These are phyloP conservation scores for Thermochaetoides dissita DNA, from an alignment of 2,329 filamentous ascomycete species.

Conservation along the genomic window DNA sequence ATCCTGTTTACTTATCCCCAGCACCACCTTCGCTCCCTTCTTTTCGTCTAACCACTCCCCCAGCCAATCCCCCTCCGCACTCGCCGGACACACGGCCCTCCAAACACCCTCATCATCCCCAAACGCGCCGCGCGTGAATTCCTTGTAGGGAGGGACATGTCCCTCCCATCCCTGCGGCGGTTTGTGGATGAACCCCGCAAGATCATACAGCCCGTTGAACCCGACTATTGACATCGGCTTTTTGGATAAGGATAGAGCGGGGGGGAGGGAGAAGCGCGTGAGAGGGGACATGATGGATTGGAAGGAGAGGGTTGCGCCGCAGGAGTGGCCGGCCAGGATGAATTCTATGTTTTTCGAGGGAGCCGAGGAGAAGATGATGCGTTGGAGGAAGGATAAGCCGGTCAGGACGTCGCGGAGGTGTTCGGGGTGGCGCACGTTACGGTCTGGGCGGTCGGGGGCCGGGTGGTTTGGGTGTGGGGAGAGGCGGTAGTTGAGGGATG, in stretches of 20 bases:
- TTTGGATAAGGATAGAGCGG: neutral
- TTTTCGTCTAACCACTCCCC: conserved; percentile 18
- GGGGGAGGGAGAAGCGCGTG: conserved; percentile 14
- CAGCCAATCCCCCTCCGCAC: conserved; percentile 27
- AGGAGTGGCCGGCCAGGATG: conserved; percentile 47
- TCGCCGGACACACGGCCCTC: conserved; percentile 41
- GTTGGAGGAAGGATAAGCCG: conserved; percentile 36
- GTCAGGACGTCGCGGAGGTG: conserved; percentile 44
- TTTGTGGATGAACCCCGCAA: conserved; percentile 15
- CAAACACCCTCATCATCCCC: conserved; percentile 36
- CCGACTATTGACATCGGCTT: conserved; percentile 12
- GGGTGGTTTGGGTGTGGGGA: conserved; percentile 37
- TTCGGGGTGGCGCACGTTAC: conserved; percentile 41
- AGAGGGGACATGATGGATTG: conserved; percentile 39
- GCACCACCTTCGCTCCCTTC: conserved; percentile 5
- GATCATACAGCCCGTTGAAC: conserved; percentile 16
- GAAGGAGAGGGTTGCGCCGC: conserved; percentile 48
- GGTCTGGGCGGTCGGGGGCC: conserved; percentile 26
- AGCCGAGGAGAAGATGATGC: conserved; percentile 16
- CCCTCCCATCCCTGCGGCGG: conserved; percentile 17
- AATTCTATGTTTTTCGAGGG: conserved; percentile 22
- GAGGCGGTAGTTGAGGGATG: conserved; percentile 51
- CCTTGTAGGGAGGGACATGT: conserved; percentile 33
- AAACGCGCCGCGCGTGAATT: conserved; percentile 48
- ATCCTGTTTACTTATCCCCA: conserved; percentile 15